A percentile compares a stretch with the other conserved stretches of the same genome.
phyloP scores from a whole-genome alignment of 768 basidiomycete species.

The Royoungia palumana region DNA sequence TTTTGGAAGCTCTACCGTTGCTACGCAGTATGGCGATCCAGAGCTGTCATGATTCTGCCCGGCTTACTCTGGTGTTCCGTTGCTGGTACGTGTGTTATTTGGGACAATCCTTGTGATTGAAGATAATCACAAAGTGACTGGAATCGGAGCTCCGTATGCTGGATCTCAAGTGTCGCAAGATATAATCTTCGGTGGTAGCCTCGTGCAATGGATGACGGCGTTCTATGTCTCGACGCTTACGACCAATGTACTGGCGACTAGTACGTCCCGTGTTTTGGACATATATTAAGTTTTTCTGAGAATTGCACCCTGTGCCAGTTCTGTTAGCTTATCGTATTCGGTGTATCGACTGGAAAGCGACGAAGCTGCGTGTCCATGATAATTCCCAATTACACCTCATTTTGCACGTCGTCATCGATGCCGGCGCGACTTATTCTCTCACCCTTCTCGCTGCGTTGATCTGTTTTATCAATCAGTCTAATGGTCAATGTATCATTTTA shows the following conservation, averaged over 20 bases:
- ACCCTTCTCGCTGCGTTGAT: neutral
- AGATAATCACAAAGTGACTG: slow-evolving; percentile 7
- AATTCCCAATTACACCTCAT: slow-evolving; percentile 1
- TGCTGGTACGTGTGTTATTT: slow-evolving; percentile 8
- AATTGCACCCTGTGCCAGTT: neutral
- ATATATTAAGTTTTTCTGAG: neutral
- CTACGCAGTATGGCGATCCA: slow-evolving; percentile 28
- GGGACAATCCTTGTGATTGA: neutral
- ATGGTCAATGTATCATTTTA: slow-evolving; percentile 7
- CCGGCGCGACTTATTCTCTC: slow-evolving; percentile 4
- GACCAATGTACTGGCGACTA: slow-evolving; percentile 31
- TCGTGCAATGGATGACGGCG: slow-evolving; percentile 30
- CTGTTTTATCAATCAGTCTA: neutral
- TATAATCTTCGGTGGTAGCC: slow-evolving; percentile 22
- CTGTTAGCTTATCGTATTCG: slow-evolving; percentile 3
- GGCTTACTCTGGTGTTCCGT: slow-evolving; percentile 22
- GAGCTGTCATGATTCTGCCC: slow-evolving; percentile 20
- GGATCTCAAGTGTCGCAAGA: slow-evolving; percentile 4
- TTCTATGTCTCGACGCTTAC: slow-evolving; percentile 31
- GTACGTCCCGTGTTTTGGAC: slow-evolving; percentile 6
- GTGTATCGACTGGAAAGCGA: neutral
- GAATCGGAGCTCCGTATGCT: slow-evolving; percentile 13
- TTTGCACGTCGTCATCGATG: slow-evolving; percentile 3
- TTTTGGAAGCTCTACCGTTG: slow-evolving; percentile 8
- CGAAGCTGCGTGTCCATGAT: neutral